Evolutionary conservation across 768 basidiomycete species (phyloP).

Genomic region (Tricholoma flavovirens): DNA sequence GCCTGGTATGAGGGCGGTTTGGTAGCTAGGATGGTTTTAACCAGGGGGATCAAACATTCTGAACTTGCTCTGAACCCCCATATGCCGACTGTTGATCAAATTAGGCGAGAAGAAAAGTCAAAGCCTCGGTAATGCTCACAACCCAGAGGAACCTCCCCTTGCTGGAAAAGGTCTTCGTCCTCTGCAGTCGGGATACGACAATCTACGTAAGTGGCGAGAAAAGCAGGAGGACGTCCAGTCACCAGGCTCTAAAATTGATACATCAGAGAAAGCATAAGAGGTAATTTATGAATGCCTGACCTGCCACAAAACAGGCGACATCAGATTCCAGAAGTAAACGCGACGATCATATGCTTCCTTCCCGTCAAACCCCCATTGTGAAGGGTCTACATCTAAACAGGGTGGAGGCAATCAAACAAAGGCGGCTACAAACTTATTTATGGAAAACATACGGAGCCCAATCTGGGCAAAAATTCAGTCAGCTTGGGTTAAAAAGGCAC

Average conservation of each 20-base stretch:
- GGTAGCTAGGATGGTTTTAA: conserved; percentile 32
- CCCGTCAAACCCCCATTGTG: conserved; percentile 43
- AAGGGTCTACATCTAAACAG: conserved; percentile 41
- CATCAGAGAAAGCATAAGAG: neutral
- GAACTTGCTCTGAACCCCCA: conserved; percentile 39
- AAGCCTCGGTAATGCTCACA: conserved; percentile 30
- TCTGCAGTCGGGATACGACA: conserved; percentile 40
- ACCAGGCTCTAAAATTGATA: conserved; percentile 31
- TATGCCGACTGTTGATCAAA: conserved; percentile 32
- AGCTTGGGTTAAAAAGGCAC: neutral
- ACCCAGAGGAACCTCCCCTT: conserved; percentile 37
- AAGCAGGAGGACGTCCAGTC: conserved; percentile 43
- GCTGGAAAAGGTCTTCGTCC: conserved; percentile 40
- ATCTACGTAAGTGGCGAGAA: conserved; percentile 37
- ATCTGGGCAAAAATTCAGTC: conserved; percentile 24
- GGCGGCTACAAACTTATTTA: neutral
- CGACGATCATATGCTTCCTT: conserved; percentile 49
- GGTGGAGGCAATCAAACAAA: conserved; percentile 2
- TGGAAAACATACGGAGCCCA: conserved; percentile 34
- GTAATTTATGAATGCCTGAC: conserved; percentile 19
- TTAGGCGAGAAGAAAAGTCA: conserved; percentile 1
- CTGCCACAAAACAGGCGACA: conserved; percentile 46
- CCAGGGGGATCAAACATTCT: conserved; percentile 39
- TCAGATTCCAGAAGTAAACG: conserved; percentile 50
- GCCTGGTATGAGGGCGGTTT: conserved; percentile 41